Percentiles rank a stretch among this genome's conserved stretches.
Conservation (phyloP, 164 flowering plant genomes). For the grape (Vitis vinifera) region DNA sequence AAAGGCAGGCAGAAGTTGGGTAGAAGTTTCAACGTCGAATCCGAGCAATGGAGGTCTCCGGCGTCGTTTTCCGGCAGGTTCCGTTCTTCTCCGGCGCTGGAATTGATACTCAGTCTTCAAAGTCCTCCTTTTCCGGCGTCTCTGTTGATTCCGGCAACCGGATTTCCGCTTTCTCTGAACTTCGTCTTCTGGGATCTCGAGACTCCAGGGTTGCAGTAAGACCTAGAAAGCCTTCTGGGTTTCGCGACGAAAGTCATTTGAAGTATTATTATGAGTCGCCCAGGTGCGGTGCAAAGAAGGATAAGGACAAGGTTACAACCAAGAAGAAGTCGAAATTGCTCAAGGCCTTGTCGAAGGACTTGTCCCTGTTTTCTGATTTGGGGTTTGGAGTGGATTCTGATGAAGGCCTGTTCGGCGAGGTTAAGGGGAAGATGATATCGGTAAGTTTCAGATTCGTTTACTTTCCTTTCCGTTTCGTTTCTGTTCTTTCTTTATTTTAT, state of each 20-base stretch:
- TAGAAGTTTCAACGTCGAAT: slow-evolving; percentile 1
- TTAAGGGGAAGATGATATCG: slow-evolving; percentile 24
- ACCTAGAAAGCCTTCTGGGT: slow-evolving; percentile 17
- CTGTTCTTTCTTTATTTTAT: background rate
- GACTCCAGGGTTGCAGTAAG: background rate
- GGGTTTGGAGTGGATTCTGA: slow-evolving; percentile 22
- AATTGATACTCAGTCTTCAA: slow-evolving; percentile 13
- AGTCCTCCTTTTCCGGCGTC: slow-evolving; percentile 2
- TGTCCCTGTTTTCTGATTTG: slow-evolving; percentile 26
- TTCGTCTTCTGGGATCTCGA: slow-evolving; percentile 1
- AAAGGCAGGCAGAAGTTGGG: background rate
- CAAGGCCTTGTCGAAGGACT: slow-evolving; percentile 39
- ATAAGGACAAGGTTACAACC: slow-evolving; percentile 14
- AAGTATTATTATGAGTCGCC: slow-evolving; percentile 22
- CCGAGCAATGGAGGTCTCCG: slow-evolving; percentile 41
- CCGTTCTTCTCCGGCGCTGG: slow-evolving; percentile 28
- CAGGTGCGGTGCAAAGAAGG: slow-evolving; percentile 15
- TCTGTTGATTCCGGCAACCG: slow-evolving; percentile 1
- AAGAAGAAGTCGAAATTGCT: slow-evolving; percentile 48
- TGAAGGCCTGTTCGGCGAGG: slow-evolving; percentile 15
- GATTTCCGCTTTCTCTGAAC: background rate
- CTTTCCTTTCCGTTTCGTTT: background rate
- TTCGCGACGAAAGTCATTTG: slow-evolving; percentile 31
- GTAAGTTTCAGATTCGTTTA: slow-evolving; percentile 16
- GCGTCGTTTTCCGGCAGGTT: slow-evolving; percentile 24